Evolutionary conservation across 768 basidiomycete species (phyloP), one percentile per base, ranked within the genome.

Genomic region (Ephemerocybe angulata): DNA sequence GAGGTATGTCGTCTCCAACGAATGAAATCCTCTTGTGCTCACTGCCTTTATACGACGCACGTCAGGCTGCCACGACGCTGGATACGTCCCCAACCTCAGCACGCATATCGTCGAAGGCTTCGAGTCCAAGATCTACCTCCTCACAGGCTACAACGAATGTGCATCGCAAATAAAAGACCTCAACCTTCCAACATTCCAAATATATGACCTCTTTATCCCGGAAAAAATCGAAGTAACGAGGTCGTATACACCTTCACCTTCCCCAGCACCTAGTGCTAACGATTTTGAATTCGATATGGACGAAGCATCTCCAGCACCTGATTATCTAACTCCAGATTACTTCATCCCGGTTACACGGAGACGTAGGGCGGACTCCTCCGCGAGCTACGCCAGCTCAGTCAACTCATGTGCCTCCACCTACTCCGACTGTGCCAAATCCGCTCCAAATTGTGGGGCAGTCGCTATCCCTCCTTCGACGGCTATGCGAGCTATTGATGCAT

Each of bases 31-130:
- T 47, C 10, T 11, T 5, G 6, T 24, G 6, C 24, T n/a, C 6
- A 11, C 28, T 22, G 5, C 7, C 8, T 22, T 47, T 24, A 47
- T 22, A 5, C 12, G 42, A 11, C 8, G 7, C 44, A 22, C 11
- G 6, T 27, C 25, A 87, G 85, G 85, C 57, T 84, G 83, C 61
- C 87, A 88, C 64, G 86, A 88, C 70, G 82, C 82, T 70, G 86
- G 86, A 60, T 88, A 89, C 69, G 76, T 79, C 50, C 76, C 80
- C 25, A 76, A 74, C 54, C 77, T 89, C 50, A 78, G 79, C 47
- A 81, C 84, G 17, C 78, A 84, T 46, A 80, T 85, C 52, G 87
- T 86, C 40, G 77, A 81, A 24, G 85, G 86, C 33, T 81, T 77
- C 60, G 78, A 79, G 58, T 71, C 83, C 53, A 88, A 86, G 70